A percentile compares a stretch with the other conserved stretches of the same genome.
phyloP scores from a whole-genome alignment of 345 rosid genomes.

The Lenwebbia sp. region DNA sequence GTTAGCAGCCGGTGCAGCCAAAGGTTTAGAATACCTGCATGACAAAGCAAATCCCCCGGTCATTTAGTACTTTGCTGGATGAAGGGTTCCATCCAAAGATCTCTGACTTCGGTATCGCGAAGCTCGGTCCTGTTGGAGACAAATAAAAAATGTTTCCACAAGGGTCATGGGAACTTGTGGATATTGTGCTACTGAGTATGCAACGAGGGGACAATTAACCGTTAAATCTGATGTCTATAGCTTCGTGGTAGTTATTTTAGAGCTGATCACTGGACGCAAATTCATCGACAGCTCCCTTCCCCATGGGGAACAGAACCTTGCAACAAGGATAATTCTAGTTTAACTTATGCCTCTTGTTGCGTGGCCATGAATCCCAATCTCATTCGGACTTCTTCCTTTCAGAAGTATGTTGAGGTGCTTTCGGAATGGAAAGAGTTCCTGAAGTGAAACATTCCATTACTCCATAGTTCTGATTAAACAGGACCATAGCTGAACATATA shows the following conservation, averaged over 20 bases:
- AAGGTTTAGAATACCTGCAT: constrained; percentile 79
- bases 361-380: neutral
- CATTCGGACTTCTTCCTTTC: neutral
- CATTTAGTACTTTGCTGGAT: constrained; percentile 72
- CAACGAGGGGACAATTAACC: constrained; percentile 90
- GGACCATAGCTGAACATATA: neutral
- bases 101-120: constrained; percentile 87
- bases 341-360: neutral
- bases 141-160: constrained; percentile 94
- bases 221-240: constrained; percentile 87
- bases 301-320: constrained; percentile 87
- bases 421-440: neutral
- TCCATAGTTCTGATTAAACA: neutral
- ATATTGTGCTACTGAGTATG: constrained; percentile 88
- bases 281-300: constrained; percentile 66
- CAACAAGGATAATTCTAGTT: constrained; percentile 50
- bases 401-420: neutral
- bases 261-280: constrained; percentile 80
- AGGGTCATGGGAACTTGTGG: constrained; percentile 95
- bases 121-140: constrained; percentile 90
- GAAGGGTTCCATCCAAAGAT: constrained; percentile 85
- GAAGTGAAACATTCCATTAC: neutral
- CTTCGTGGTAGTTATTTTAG: constrained; percentile 82
- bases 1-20: constrained; percentile 93
- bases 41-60: constrained; percentile 87